Conservation (phyloP, 2,329 filamentous ascomycete species). For the Orbilia blumenaviensis region DNA sequence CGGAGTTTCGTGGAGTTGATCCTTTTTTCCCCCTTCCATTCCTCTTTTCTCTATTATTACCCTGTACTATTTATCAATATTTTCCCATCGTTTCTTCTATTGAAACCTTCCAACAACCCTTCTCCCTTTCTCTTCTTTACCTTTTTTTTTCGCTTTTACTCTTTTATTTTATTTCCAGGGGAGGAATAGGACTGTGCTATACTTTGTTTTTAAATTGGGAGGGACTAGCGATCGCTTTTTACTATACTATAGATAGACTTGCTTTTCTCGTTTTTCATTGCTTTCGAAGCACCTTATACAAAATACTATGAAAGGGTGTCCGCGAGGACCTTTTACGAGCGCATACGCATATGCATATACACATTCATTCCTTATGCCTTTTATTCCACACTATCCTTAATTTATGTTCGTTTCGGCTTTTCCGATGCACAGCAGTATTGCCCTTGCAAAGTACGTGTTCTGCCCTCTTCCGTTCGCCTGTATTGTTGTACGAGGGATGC, state of each 20-base stretch:
- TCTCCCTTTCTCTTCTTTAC: background rate
- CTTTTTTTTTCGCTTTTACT: constrained; percentile 4
- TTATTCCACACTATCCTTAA: background rate
- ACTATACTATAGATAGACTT: constrained; percentile 53
- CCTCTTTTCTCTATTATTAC: background rate
- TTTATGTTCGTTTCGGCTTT: background rate
- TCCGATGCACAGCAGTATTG: background rate
- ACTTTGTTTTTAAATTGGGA: constrained; percentile 38
- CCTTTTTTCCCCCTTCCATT: background rate
- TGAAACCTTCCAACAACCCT: background rate
- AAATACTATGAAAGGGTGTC: constrained; percentile 31
- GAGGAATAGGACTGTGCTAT: constrained; percentile 44
- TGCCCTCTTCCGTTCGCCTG: background rate
- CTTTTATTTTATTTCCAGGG: constrained; percentile 27
- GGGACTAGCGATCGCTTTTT: constrained; percentile 51
- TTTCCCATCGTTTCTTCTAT: background rate
- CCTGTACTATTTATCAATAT: constrained; percentile 44
- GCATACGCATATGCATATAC: background rate
- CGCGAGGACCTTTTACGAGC: constrained; percentile 37
- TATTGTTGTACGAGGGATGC: background rate
- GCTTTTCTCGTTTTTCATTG: constrained; percentile 19
- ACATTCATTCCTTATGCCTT: background rate
- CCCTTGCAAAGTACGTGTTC: background rate
- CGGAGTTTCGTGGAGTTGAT: constrained; percentile 50
- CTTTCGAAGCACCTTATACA: constrained; percentile 12